A percentile compares a stretch with the other conserved stretches of the same genome.
These are phyloP conservation scores for Erythrobasidium yunnanense DNA, from an alignment of 768 basidiomycete genomes.

Conservation along the genomic window DNA sequence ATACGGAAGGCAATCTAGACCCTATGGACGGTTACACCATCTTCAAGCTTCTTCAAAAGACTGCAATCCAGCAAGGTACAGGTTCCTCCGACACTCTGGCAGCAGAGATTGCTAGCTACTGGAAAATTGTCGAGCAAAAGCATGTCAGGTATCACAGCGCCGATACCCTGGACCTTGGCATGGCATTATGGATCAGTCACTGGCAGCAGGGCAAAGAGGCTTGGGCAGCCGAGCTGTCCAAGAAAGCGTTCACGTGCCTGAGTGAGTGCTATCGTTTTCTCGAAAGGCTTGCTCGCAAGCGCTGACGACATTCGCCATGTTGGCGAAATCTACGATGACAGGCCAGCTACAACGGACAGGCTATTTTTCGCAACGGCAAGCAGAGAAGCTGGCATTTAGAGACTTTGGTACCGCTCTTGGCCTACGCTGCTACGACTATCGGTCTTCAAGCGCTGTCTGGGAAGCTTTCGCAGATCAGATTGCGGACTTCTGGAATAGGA, in stretches of 20 bases:
- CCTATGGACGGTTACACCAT: slow-evolving; percentile 40
- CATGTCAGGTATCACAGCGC: slow-evolving; percentile 33
- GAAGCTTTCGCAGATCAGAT: not conserved
- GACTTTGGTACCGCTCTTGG: slow-evolving; percentile 6
- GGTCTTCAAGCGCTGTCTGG: not conserved
- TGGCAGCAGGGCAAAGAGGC: slow-evolving; percentile 37
- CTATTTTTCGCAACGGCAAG: not conserved
- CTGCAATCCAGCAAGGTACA: not conserved
- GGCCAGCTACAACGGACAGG: not conserved
- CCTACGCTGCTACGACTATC: slow-evolving; percentile 1
- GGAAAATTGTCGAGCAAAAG: slow-evolving; percentile 38
- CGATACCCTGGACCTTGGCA: slow-evolving; percentile 41
- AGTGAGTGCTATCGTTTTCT: slow-evolving; percentile 21
- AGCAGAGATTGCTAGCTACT: slow-evolving; percentile 3
- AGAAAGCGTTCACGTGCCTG: slow-evolving; percentile 33
- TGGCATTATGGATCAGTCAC: slow-evolving; percentile 41
- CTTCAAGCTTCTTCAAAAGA: slow-evolving; percentile 36
- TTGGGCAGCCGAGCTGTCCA: slow-evolving; percentile 36
- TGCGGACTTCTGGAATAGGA: not conserved
- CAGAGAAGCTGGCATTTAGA: not conserved
- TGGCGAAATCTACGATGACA: not conserved
- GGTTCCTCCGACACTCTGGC: slow-evolving; percentile 36
- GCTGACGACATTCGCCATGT: too few relatives aligned
- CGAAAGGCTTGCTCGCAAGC: too few relatives aligned
- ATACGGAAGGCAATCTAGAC: slow-evolving; percentile 40